phyloP scores from a whole-genome alignment of 1,139 yeast genomes.

The Hemisphaericaspora xylanilytica region DNA sequence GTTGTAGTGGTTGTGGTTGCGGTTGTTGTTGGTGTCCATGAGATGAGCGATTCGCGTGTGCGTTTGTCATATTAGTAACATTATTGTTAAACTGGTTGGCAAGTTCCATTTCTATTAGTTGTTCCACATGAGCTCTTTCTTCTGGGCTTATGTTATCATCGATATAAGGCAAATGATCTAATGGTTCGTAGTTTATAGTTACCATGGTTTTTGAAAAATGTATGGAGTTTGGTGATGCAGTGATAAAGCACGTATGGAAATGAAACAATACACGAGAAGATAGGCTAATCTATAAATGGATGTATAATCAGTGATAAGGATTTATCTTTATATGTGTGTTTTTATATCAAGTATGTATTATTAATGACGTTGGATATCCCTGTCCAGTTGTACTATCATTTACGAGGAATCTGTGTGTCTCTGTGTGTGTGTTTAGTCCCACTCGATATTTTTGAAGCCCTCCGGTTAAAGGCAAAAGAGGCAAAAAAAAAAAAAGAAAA shows the following conservation, averaged over 20 bases:
- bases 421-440: too few species aligned
- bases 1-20: slow-evolving; percentile 3
- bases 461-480: background rate
- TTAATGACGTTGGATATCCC: too few species aligned
- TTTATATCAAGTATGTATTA: too few species aligned
- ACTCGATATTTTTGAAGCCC: background rate
- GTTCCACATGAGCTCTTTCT: slow-evolving; percentile 37
- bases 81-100: slow-evolving; percentile 16
- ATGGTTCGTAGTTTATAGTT: slow-evolving; percentile 24
- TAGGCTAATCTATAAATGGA: too few species aligned
- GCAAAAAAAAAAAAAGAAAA: background rate
- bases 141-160: slow-evolving; percentile 31
- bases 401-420: too few species aligned
- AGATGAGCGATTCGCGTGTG: background rate
- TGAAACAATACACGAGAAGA: too few species aligned
- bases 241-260: too few species aligned
- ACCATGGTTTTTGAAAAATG: slow-evolving; percentile 21
- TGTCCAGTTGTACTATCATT: too few species aligned
- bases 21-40: slow-evolving; percentile 4
- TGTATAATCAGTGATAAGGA: too few species aligned
- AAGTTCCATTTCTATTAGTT: slow-evolving; percentile 29
- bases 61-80: slow-evolving; percentile 11
- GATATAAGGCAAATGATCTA: slow-evolving; percentile 34
- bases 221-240: too few species aligned
- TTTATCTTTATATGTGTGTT: too few species aligned